Evolutionary conservation across 2,329 filamentous ascomycete species (phyloP).

Genomic region (Allantophomopsis lycopodina): DNA sequence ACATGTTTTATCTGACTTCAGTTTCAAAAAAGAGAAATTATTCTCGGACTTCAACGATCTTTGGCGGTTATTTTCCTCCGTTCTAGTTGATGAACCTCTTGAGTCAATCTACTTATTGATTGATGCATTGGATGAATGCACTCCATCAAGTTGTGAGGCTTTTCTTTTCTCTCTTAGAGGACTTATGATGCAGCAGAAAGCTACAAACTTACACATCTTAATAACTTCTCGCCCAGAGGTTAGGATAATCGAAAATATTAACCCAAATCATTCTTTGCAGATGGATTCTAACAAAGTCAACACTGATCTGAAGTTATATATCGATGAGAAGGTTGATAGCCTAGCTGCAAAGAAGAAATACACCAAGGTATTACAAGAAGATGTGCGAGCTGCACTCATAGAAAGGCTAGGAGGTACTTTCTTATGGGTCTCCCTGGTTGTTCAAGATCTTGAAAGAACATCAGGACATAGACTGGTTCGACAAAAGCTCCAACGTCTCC

Average conservation of each 20-base stretch:
- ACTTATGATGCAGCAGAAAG: neutral
- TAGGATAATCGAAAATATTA: neutral
- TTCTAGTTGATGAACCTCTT: slow-evolving; percentile 5
- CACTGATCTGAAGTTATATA: slow-evolving; percentile 12
- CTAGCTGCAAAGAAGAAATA: slow-evolving; percentile 3
- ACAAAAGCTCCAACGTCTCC: neutral
- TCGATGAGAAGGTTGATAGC: slow-evolving; percentile 6
- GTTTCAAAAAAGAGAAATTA: neutral
- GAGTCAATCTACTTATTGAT: slow-evolving; percentile 10
- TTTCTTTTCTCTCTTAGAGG: neutral
- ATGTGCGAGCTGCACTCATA: slow-evolving; percentile 5
- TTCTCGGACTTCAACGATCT: slow-evolving; percentile 5
- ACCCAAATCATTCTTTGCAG: neutral
- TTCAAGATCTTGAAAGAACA: slow-evolving; percentile 4
- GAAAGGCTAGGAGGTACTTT: slow-evolving; percentile 15
- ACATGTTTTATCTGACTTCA: neutral
- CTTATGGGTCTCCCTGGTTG: slow-evolving; percentile 12
- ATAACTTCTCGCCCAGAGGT: slow-evolving; percentile 1
- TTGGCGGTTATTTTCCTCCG: slow-evolving; percentile 9
- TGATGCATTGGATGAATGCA: slow-evolving; percentile 17
- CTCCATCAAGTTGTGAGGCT: slow-evolving; percentile 4
- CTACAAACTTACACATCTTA: neutral
- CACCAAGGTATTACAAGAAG: slow-evolving; percentile 1
- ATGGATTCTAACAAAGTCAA: neutral
- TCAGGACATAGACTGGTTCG: no score